A percentile compares a stretch with the other conserved stretches of the same genome.
These are phyloP conservation scores for Chlorokybus atmophyticus DNA, from an alignment of 139 green algal species.

Conservation along the genomic window DNA sequence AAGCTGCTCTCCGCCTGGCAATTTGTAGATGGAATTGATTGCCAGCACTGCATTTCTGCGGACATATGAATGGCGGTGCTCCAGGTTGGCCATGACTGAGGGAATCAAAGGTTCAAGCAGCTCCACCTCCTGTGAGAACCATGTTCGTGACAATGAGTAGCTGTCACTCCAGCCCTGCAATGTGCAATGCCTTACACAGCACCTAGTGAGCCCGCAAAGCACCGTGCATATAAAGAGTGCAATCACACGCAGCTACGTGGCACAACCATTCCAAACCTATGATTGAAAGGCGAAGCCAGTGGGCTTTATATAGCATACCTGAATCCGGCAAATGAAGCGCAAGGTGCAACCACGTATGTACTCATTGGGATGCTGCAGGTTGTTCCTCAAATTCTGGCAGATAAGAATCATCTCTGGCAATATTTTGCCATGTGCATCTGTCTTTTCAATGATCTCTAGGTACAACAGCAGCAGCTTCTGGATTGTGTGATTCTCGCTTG, in stretches of 20 bases:
- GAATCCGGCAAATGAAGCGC: slow-evolving; percentile 89
- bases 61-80: slow-evolving; percentile 95
- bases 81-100: slow-evolving; percentile 79
- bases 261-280: no score
- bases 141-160: background rate
- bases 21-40: slow-evolving; percentile 77
- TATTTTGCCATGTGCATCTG: slow-evolving; percentile 80
- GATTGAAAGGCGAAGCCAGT: no score
- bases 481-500: slow-evolving; percentile 89
- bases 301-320: no score
- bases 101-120: slow-evolving; percentile 95
- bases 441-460: slow-evolving; percentile 98
- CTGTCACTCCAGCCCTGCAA: no score
- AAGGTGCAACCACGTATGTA: slow-evolving; percentile 92
- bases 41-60: slow-evolving; percentile 89
- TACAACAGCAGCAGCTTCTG: slow-evolving; percentile 98
- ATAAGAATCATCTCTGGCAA: slow-evolving; percentile 99
- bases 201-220: no score
- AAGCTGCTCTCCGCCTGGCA: slow-evolving; percentile 86
- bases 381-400: slow-evolving; percentile 99
- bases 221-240: no score
- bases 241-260: no score
- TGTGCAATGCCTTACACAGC: no score
- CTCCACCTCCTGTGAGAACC: slow-evolving; percentile 84
- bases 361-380: slow-evolving; percentile 99